Conservation (phyloP, 2,329 filamentous ascomycete species). For the Dothistroma pini region DNA sequence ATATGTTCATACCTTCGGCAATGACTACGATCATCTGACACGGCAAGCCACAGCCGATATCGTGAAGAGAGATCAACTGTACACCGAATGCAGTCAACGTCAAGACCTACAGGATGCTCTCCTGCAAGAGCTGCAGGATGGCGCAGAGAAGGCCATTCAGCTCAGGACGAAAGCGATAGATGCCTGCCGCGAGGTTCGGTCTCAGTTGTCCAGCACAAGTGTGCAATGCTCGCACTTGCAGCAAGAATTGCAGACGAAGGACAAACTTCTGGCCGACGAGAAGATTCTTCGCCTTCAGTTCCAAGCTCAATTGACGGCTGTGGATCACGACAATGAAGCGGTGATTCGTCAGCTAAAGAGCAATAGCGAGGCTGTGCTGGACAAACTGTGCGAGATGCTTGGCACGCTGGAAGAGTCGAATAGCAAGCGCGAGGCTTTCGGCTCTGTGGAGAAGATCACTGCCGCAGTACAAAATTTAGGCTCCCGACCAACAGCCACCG, state of each 20-base stretch:
- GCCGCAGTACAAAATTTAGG: slow-evolving; percentile 20
- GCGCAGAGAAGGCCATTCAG: slow-evolving; percentile 15
- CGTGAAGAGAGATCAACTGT: slow-evolving; percentile 12
- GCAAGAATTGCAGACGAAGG: slow-evolving; percentile 21
- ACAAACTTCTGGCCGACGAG: slow-evolving; percentile 24
- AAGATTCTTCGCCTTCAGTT: slow-evolving; percentile 22
- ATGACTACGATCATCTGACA: slow-evolving; percentile 22
- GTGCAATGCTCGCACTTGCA: slow-evolving; percentile 20
- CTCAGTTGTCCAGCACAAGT: slow-evolving; percentile 15
- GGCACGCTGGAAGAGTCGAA: slow-evolving; percentile 11
- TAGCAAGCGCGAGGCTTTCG: slow-evolving; percentile 6
- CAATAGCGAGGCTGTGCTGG: slow-evolving; percentile 16
- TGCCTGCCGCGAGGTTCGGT: slow-evolving; percentile 15
- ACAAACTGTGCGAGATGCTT: slow-evolving; percentile 27
- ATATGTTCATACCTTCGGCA: slow-evolving; percentile 25
- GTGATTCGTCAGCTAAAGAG: slow-evolving; percentile 15
- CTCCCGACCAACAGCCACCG: slow-evolving; percentile 15
- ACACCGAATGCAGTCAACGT: slow-evolving; percentile 8
- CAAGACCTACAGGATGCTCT: slow-evolving; percentile 12
- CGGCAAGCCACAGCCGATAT: slow-evolving; percentile 12
- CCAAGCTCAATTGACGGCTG: slow-evolving; percentile 20
- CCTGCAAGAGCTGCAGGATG: slow-evolving; percentile 13
- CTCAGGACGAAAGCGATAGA: slow-evolving; percentile 20
- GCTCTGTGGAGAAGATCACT: slow-evolving; percentile 18
- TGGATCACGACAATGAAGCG: slow-evolving; percentile 7